Evolutionary conservation across 257 asterid species (phyloP).

Genomic region (Datura wrightii): DNA sequence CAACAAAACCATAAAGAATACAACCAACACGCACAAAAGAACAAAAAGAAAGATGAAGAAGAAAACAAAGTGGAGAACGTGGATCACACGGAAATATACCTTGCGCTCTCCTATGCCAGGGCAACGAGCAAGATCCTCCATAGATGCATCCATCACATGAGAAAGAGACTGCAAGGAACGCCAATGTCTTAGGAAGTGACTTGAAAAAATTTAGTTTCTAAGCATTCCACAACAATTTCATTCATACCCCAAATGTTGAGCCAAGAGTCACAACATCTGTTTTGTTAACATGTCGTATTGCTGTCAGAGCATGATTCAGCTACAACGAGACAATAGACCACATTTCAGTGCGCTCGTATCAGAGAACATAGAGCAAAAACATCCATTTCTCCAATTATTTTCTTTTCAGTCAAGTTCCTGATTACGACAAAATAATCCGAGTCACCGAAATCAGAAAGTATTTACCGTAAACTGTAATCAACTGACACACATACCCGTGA

Average conservation of each 20-base stretch:
- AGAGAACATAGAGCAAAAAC: background rate
- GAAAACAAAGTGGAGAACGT: background rate
- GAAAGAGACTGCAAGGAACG: slow-evolving; percentile 70
- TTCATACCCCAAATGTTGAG: slow-evolving; percentile 91
- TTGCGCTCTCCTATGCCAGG: slow-evolving; percentile 98
- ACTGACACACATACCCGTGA: slow-evolving; percentile 65
- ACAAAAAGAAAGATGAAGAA: background rate
- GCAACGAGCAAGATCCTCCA: slow-evolving; percentile 99
- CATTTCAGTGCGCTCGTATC: slow-evolving; percentile 31
- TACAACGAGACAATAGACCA: slow-evolving; percentile 37
- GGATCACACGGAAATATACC: slow-evolving; percentile 49
- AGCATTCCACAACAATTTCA: slow-evolving; percentile 18
- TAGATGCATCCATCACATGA: slow-evolving; percentile 92
- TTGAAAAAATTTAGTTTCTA: background rate
- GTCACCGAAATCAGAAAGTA: background rate
- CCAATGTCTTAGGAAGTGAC: background rate
- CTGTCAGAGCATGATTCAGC: slow-evolving; percentile 88
- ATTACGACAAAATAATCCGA: background rate
- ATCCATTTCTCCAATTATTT: background rate
- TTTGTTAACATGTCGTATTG: slow-evolving; percentile 95
- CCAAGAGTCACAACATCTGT: slow-evolving; percentile 98
- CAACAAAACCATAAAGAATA: slow-evolving; percentile 2
- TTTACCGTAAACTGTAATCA: background rate
- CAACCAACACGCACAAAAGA: background rate
- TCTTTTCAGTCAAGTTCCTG: background rate